Conservation (phyloP, 78 protist species). For the Thecamonas trahens region DNA sequence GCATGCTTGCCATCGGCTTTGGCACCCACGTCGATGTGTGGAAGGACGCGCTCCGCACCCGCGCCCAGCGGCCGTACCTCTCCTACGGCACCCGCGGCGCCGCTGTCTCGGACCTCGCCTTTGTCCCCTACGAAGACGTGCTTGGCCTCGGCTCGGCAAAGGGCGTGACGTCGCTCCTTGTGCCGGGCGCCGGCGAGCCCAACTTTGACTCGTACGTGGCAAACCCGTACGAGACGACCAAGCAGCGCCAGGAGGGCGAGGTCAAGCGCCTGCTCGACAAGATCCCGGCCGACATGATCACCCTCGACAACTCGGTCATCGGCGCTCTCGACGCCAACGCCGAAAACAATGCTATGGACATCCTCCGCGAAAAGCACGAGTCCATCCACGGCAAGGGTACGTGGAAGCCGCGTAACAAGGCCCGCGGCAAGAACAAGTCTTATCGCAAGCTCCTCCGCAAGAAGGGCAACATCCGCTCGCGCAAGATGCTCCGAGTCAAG, state of each 20-base stretch:
- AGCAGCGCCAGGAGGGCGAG: conserved; percentile 67
- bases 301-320: too few relatives aligned
- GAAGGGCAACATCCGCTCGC: too few relatives aligned
- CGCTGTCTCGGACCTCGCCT: conserved; percentile 23
- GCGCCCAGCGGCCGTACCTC: conserved; percentile 52
- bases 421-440: too few relatives aligned
- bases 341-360: too few relatives aligned
- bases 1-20: conserved; percentile 73
- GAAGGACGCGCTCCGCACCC: conserved; percentile 28
- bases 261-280: conserved; percentile 76
- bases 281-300: too few relatives aligned
- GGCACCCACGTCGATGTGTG: conserved; percentile 39
- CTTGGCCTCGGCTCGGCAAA: conserved; percentile 74
- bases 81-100: conserved; percentile 7
- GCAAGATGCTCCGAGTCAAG: too few relatives aligned
- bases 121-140: conserved; percentile 94
- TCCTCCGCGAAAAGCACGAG: too few relatives aligned
- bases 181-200: conserved; percentile 91
- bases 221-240: conserved; percentile 81
- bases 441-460: too few relatives aligned
- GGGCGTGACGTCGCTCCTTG: conserved; percentile 43
- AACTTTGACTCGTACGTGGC: conserved; percentile 89
- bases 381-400: too few relatives aligned
- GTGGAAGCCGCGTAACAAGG: too few relatives aligned
- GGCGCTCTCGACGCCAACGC: too few relatives aligned